Evolutionary conservation across 352 stramenopile genomes (phyloP).

Genomic region (Phytophthora brassicae): DNA sequence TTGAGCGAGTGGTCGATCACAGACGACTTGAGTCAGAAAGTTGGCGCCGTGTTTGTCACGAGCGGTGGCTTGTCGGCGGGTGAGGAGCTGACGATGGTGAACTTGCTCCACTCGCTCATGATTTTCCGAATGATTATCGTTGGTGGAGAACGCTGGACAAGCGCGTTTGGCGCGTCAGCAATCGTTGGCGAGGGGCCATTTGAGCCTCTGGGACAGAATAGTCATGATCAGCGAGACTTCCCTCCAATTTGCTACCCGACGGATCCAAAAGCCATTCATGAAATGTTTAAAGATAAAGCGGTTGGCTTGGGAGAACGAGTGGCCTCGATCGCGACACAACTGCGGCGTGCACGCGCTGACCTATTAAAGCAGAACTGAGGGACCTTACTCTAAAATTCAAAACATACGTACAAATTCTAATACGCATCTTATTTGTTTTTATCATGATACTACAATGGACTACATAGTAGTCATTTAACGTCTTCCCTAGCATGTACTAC

Average conservation of each 20-base stretch:
- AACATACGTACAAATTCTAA: no score
- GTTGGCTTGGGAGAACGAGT: slow-evolving; percentile 73
- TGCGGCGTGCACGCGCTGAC: slow-evolving; percentile 24
- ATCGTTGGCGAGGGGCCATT: slow-evolving; percentile 81
- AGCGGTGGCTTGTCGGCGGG: slow-evolving; percentile 79
- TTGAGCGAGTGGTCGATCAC: slow-evolving; percentile 72
- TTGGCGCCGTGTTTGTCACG: slow-evolving; percentile 86
- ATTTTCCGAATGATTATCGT: slow-evolving; percentile 88
- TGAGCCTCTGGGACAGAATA: slow-evolving; percentile 23
- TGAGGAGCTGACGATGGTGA: slow-evolving; percentile 86
- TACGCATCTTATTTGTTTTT: no score
- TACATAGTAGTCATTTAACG: no score
- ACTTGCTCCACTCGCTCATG: slow-evolving; percentile 85
- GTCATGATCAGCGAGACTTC: slow-evolving; percentile 32
- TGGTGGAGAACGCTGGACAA: slow-evolving; percentile 84
- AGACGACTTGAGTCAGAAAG: slow-evolving; percentile 78
- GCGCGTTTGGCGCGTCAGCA: slow-evolving; percentile 80
- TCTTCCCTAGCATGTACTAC: no score
- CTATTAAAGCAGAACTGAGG: slow-evolving; percentile 21
- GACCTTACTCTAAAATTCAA: slow-evolving; percentile 11
- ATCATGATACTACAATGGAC: no score
- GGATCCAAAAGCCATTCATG: slow-evolving; percentile 57
- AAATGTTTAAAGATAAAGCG: slow-evolving; percentile 84
- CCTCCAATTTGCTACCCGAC: slow-evolving; percentile 57
- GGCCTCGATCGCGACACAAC: slow-evolving; percentile 46